phyloP scores from a whole-genome alignment of 345 rosid genomes.

The Eucalyptus polyanthemos region DNA sequence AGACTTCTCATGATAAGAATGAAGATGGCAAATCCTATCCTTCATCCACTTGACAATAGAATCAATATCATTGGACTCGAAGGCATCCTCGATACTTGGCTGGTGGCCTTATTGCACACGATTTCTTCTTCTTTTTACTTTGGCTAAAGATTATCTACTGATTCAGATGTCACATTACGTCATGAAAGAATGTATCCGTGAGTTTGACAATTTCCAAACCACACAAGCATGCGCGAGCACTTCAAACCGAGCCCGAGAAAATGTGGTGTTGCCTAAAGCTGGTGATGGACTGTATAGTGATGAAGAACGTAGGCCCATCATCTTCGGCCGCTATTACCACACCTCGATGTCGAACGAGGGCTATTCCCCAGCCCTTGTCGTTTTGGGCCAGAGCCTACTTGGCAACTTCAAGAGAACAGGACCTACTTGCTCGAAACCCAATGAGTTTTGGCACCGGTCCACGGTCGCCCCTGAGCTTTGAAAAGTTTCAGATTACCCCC shows the following conservation, averaged over 20 bases:
- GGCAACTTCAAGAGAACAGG: background rate
- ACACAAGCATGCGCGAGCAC: background rate
- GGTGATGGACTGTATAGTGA: background rate
- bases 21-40: background rate
- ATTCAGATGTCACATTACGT: background rate
- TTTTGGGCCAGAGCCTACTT: background rate
- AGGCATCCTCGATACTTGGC: background rate
- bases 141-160: background rate
- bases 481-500: background rate
- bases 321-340: background rate
- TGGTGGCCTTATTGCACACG: background rate
- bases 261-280: background rate
- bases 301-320: background rate
- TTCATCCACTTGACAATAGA: background rate
- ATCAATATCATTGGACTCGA: background rate
- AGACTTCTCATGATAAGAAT: background rate
- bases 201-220: background rate
- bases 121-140: background rate
- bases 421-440: background rate
- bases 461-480: background rate
- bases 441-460: background rate
- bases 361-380: background rate
- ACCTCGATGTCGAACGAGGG: background rate
- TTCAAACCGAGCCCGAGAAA: background rate
- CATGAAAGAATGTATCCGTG: accelerated